These are phyloP conservation scores for Paraphoma sp. DNA, from an alignment of 2,329 filamentous ascomycete species.

Conservation along the genomic window DNA sequence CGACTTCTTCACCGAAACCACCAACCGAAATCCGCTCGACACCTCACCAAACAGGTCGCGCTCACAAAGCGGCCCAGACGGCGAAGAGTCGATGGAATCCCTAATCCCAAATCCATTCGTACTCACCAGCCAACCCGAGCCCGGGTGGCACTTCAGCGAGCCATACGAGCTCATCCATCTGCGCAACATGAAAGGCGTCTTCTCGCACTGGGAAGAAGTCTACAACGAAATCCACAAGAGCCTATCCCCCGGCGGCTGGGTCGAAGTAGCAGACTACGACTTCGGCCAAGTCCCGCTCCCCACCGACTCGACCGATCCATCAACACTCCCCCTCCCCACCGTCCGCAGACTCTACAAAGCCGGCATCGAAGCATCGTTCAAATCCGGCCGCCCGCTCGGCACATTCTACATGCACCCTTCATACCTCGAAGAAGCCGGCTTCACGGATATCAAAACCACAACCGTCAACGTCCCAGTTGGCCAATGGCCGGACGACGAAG, in stretches of 20 bases:
- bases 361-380: constrained; percentile 48
- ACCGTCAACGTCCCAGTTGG: constrained; percentile 48
- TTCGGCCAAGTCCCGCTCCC: constrained; percentile 27
- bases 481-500: constrained; percentile 38
- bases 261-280: constrained; percentile 55
- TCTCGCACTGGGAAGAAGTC: constrained; percentile 54
- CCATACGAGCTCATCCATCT: constrained; percentile 59
- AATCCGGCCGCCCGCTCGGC: constrained; percentile 49
- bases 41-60: constrained; percentile 13
- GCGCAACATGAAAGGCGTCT: constrained; percentile 56
- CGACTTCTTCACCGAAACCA: constrained; percentile 31
- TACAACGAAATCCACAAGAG: constrained; percentile 55
- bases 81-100: constrained; percentile 23
- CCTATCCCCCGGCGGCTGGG: constrained; percentile 54
- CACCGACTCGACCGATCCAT: constrained; percentile 4
- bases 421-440: constrained; percentile 52
- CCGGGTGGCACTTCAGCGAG: constrained; percentile 56
- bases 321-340: constrained; percentile 29
- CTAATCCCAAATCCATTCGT: constrained; percentile 29
- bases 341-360: constrained; percentile 35
- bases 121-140: constrained; percentile 28
- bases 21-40: constrained; percentile 26
- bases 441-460: constrained; percentile 50
- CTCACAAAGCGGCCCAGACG: constrained; percentile 9
- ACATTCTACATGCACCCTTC: constrained; percentile 51